Percentiles rank a stretch among this genome's conserved stretches.
phyloP scores from a whole-genome alignment of 257 asterid genomes.

The Handroanthus guayacan region DNA sequence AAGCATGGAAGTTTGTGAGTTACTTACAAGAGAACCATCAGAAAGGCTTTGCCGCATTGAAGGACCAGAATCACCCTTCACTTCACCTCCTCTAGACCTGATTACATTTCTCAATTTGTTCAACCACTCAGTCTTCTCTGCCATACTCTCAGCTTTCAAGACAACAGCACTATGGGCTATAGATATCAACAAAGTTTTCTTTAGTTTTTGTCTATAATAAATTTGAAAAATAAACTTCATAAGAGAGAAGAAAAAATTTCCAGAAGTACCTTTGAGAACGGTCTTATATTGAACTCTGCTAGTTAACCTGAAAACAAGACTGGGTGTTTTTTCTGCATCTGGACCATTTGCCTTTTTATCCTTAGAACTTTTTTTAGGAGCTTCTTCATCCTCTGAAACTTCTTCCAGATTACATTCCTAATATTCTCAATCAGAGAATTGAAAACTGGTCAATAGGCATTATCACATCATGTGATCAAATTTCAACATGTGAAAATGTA shows the following conservation, averaged over 20 bases:
- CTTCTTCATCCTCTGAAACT: slow-evolving; percentile 80
- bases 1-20: slow-evolving; percentile 28
- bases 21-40: slow-evolving; percentile 91
- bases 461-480: slow-evolving; percentile 24
- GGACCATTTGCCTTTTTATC: slow-evolving; percentile 92
- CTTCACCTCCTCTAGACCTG: slow-evolving; percentile 89
- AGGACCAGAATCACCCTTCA: slow-evolving; percentile 75
- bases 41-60: slow-evolving; percentile 81
- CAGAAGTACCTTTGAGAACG: slow-evolving; percentile 72
- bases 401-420: slow-evolving; percentile 98
- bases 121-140: slow-evolving; percentile 80
- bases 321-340: slow-evolving; percentile 73
- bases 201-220: slow-evolving; percentile 25
- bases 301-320: slow-evolving; percentile 80
- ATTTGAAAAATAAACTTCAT: slow-evolving; percentile 5
- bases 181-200: slow-evolving; percentile 31
- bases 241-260: neutral
- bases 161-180: slow-evolving; percentile 89
- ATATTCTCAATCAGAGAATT: slow-evolving; percentile 27
- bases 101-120: slow-evolving; percentile 73
- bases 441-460: slow-evolving; percentile 7
- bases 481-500: neutral
- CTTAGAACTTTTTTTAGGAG: slow-evolving; percentile 89
- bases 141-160: slow-evolving; percentile 81
- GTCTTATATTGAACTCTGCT: slow-evolving; percentile 95